Evolutionary conservation across 805 yeast species (phyloP), one percentile per base, ranked within the genome.

Genomic region (Candida easanensis): DNA sequence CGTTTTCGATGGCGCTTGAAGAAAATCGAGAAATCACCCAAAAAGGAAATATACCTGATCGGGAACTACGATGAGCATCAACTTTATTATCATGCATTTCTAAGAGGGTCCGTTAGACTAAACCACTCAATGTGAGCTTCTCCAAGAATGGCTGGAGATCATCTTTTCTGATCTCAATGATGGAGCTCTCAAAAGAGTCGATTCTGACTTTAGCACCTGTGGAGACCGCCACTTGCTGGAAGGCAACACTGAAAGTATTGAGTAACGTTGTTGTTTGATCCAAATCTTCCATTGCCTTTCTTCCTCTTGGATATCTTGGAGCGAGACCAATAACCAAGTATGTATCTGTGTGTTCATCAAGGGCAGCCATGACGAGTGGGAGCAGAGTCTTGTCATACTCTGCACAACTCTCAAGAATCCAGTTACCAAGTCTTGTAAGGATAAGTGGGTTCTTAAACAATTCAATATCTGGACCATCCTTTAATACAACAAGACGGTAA

Each of bases 181-280:
- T 87, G 3, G 97, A 81, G 50, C 95, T 86, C 61, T 93, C 98
- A 65, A 93, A 93, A 57, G 96, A 88, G 62, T 93, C 98, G 49
- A 93, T 85, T 56, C 91, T 76, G 16, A 89, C 89, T 53, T 85
- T 81, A 3, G 97, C 97, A 33, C 89, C 91, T 5, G 96, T 85
- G 17, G 78, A 77, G 35, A 73, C 74, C 1, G 97, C 93, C 21
- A 90, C 87, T 51, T 83, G 84, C 62, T 88, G 97, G 63, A 93
- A 93, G 27, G 96, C 96, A 45, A 84, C 78, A 36, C 96, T 90
- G 59, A 93, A 93, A 7, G 88, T 82, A 60, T 93, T 91, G 39
- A 83, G 66, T 27, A 81, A 64, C 0, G 81, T 74, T 25, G 72
- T 71, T 20, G 66, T 66, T 15, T 57, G 56, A 16, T 64, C 63